phyloP scores from a whole-genome alignment of 257 asterid genomes.

The Solanum pinnatisectum region DNA sequence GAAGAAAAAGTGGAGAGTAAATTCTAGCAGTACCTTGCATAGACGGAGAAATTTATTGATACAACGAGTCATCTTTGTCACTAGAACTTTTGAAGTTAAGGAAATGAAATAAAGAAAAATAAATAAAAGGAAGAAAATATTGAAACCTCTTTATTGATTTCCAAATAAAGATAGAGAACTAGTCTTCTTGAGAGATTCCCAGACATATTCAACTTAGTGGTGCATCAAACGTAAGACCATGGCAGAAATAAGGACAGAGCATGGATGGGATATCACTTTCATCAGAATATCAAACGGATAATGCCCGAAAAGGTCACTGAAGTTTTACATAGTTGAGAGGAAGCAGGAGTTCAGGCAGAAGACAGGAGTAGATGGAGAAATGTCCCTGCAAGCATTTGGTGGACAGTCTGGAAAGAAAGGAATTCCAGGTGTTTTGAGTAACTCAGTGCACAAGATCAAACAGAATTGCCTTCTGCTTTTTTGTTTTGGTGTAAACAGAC shows the following conservation, averaged over 20 bases:
- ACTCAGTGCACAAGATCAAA: not conserved
- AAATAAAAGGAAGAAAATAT: not conserved
- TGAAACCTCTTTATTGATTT: not conserved
- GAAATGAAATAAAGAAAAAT: not conserved
- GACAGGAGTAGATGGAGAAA: not conserved
- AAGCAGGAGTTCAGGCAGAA: not conserved
- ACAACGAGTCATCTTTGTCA: not conserved
- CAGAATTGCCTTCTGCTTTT: not conserved
- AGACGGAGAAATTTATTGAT: not conserved
- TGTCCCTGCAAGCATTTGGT: not conserved
- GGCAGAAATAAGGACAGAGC: not conserved
- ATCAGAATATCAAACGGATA: not conserved
- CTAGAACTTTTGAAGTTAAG: not conserved
- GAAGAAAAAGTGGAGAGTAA: not conserved
- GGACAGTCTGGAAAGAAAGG: not conserved
- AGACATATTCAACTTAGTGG: not conserved
- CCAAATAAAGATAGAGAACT: not conserved
- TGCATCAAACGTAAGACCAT: not conserved
- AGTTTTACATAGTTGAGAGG: not conserved
- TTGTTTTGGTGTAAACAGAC: not conserved
- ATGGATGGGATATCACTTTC: not conserved
- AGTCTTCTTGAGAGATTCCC: not conserved
- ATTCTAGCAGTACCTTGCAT: not conserved
- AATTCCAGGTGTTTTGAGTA: not conserved
- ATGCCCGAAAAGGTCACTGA: not conserved